phyloP scores from a whole-genome alignment of 2,329 filamentous ascomycete genomes.

The Purpureocillium takamizusanense region DNA sequence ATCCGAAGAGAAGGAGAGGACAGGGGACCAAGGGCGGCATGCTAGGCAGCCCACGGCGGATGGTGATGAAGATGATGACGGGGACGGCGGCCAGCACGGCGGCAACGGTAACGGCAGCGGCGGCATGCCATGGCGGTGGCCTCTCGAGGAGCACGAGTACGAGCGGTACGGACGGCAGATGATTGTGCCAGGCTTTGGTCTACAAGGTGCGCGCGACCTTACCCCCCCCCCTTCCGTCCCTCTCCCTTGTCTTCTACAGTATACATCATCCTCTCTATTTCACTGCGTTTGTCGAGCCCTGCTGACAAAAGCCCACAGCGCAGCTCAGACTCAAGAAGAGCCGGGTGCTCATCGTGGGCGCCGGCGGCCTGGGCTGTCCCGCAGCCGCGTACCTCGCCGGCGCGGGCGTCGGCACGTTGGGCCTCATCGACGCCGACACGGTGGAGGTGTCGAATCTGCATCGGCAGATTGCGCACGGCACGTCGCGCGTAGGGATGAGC shows the following conservation, averaged over 20 bases:
- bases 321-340: slow-evolving; percentile 65
- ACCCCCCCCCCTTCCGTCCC: neutral
- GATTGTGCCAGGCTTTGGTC: slow-evolving; percentile 73
- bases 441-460: slow-evolving; percentile 91
- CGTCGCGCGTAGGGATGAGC: slow-evolving; percentile 57
- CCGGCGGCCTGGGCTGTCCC: slow-evolving; percentile 85
- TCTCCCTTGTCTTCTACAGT: no score
- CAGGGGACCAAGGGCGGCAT: no score
- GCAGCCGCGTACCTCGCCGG: slow-evolving; percentile 89
- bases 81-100: no score
- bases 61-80: slow-evolving; percentile 3
- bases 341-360: slow-evolving; percentile 72
- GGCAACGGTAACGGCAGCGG: no score
- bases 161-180: slow-evolving; percentile 83
- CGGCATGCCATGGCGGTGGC: slow-evolving; percentile 52
- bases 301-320: slow-evolving; percentile 34
- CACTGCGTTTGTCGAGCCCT: no score
- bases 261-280: no score
- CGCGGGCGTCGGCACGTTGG: slow-evolving; percentile 75
- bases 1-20: slow-evolving; percentile 7
- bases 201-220: slow-evolving; percentile 46
- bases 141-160: slow-evolving; percentile 65
- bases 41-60: slow-evolving; percentile 1
- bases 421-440: slow-evolving; percentile 76
- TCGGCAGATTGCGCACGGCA: slow-evolving; percentile 77